Evolutionary conservation across 306 rosid species (phyloP), one percentile per base, ranked within the genome.

Genomic region (Hylodesmum podocarpum): DNA sequence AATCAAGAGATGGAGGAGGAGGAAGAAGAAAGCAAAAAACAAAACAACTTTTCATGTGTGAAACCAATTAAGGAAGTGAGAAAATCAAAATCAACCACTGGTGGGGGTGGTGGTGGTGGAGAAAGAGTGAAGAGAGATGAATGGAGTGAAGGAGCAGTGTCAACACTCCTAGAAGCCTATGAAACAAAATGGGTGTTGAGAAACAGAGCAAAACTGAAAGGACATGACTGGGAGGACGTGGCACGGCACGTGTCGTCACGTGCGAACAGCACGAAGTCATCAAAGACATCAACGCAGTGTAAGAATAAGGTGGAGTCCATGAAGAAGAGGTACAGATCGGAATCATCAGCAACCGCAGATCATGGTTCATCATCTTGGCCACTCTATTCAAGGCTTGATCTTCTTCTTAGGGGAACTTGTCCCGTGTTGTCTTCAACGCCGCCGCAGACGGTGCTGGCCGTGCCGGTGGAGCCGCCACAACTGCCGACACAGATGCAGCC

Each of bases 141-240:
- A 78, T 96, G 99, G 98, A 96, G 99, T 77, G 99, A 96, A 87
- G 99, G 99, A 3, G 99, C 98, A 0, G 98, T 96, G 29, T 83
- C 94, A 0, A 85, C 82, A 9, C 96, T 96, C 9, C 87, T 96
- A 21, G 98, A 96, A 18, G 96, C 94, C 4, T 92, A 96, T 9
- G 97, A 92, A 55, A 28, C 82, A 36, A 96, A 92, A 85, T 96
- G 99, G 99, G 86, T 88, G 1, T 89, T 96, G 0, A 70, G 99
- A 49, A 96, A 96, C 59, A 81, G 99, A 78, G 99, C 98, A 2
- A 92, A 96, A 57, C 97, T 96, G 68, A 96, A 92, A 34, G 97
- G 99, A 7, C 97, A 89, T n/a, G 99, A 96, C 12, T 96, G 97
- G 99, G 99, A 96, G 72, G 99, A 96, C 18, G 96, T 92, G 6